Percentiles rank a stretch among this genome's conserved stretches.
phyloP scores from a whole-genome alignment of 2,329 filamentous ascomycete genomes.

The Aspergillus quadrilineatus region DNA sequence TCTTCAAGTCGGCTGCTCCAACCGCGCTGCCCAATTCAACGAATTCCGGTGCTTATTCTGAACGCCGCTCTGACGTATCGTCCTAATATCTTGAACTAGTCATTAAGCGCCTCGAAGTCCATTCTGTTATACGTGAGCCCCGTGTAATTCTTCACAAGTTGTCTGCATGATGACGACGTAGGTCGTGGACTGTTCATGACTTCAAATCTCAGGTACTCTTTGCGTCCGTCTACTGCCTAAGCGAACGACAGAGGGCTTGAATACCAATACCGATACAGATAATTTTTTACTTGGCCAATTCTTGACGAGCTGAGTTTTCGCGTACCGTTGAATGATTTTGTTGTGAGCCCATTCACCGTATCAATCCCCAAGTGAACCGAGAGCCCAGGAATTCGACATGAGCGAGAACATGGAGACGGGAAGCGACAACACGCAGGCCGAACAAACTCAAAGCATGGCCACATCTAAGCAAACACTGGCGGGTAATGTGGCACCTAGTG shows the following conservation, averaged over 20 bases:
- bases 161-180: constrained; percentile 4
- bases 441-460: background rate
- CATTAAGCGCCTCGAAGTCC: background rate
- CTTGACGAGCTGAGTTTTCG: background rate
- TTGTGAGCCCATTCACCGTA: background rate
- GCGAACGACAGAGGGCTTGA: background rate
- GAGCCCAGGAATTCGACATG: background rate
- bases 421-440: background rate
- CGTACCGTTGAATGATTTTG: background rate
- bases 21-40: background rate
- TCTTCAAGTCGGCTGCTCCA: background rate
- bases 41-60: background rate
- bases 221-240: background rate
- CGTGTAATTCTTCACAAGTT: background rate
- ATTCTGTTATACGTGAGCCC: background rate
- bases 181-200: constrained; percentile 4
- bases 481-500: background rate
- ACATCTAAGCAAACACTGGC: background rate
- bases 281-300: too few species aligned
- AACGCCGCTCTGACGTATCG: background rate
- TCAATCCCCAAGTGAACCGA: background rate
- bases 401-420: background rate
- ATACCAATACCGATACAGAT: background rate
- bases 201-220: background rate
- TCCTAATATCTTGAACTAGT: background rate